phyloP scores from a whole-genome alignment of 2,329 filamentous ascomycete genomes.

The Lasiodiplodia sp. region DNA sequence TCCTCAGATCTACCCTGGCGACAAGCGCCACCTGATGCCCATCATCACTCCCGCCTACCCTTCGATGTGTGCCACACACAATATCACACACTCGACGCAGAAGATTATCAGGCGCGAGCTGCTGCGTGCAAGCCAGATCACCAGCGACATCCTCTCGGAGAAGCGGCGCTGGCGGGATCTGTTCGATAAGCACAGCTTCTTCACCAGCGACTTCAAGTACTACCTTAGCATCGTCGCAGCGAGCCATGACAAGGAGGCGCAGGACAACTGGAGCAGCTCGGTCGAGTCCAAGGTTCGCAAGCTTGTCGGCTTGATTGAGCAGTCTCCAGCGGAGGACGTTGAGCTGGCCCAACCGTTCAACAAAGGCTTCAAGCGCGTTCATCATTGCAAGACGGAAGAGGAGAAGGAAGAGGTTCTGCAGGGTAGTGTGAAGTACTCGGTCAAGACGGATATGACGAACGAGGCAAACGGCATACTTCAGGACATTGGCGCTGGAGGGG shows the following conservation, averaged over 20 bases:
- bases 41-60: constrained; percentile 98
- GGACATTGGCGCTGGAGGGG: constrained; percentile 56
- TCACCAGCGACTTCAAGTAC: constrained; percentile 92
- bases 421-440: constrained; percentile 68
- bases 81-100: constrained; percentile 87
- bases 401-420: constrained; percentile 69
- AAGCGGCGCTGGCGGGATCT: constrained; percentile 84
- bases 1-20: constrained; percentile 81
- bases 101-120: constrained; percentile 84
- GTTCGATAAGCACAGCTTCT: constrained; percentile 91
- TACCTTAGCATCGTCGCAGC: constrained; percentile 89
- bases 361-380: constrained; percentile 86
- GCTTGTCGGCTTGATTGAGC: constrained; percentile 82
- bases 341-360: constrained; percentile 88
- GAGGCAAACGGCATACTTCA: constrained; percentile 60
- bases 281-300: constrained; percentile 93
- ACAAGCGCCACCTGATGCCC: constrained; percentile 91
- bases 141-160: constrained; percentile 79
- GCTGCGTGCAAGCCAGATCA: constrained; percentile 76
- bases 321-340: constrained; percentile 72
- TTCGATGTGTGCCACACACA: constrained; percentile 97
- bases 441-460: constrained; percentile 47
- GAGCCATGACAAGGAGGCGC: constrained; percentile 81
- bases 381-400: constrained; percentile 70
- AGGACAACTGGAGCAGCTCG: constrained; percentile 87